A percentile compares a stretch with the other conserved stretches of the same genome.
These are phyloP conservation scores for Sordariomycetes sp. DNA, from an alignment of 2,329 filamentous ascomycete species.

Conservation along the genomic window DNA sequence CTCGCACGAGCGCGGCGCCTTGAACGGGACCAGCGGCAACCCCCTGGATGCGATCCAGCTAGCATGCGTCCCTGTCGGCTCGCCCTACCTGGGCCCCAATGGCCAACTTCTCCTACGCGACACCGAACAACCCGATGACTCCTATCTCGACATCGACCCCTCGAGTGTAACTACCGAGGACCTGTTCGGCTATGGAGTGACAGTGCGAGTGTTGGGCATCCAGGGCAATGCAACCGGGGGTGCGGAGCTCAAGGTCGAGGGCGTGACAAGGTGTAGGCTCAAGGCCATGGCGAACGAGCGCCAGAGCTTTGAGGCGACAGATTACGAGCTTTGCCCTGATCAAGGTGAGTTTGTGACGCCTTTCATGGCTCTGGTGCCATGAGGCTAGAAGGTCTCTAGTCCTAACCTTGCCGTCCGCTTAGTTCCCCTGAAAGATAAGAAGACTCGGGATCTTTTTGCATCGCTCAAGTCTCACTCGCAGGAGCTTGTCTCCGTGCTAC, in stretches of 20 bases:
- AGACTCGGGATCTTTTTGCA: slow-evolving; percentile 61
- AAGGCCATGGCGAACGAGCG: slow-evolving; percentile 50
- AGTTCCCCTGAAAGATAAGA: slow-evolving; percentile 33
- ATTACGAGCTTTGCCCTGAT: slow-evolving; percentile 57
- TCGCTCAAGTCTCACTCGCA: slow-evolving; percentile 75
- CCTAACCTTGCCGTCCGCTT: neutral
- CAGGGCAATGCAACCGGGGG: slow-evolving; percentile 67
- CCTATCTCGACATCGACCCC: slow-evolving; percentile 39
- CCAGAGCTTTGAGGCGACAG: slow-evolving; percentile 77
- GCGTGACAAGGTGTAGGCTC: slow-evolving; percentile 58
- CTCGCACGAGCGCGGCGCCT: slow-evolving; percentile 67
- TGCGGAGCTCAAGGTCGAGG: slow-evolving; percentile 78
- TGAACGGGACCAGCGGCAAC: slow-evolving; percentile 49
- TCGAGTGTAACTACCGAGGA: slow-evolving; percentile 56
- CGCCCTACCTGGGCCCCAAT: slow-evolving; percentile 60
- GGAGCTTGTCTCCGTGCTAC: slow-evolving; percentile 75
- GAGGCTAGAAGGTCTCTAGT: neutral
- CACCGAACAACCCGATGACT: slow-evolving; percentile 29
- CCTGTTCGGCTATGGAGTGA: slow-evolving; percentile 72
- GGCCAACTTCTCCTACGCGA: slow-evolving; percentile 67
- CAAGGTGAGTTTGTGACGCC: slow-evolving; percentile 36
- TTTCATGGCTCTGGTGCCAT: neutral
- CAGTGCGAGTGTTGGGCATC: slow-evolving; percentile 68
- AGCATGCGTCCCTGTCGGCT: slow-evolving; percentile 77
- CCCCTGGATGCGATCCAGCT: slow-evolving; percentile 62